Conservation (phyloP, 2,329 filamentous ascomycete species). For the Diaporthe sp. region DNA sequence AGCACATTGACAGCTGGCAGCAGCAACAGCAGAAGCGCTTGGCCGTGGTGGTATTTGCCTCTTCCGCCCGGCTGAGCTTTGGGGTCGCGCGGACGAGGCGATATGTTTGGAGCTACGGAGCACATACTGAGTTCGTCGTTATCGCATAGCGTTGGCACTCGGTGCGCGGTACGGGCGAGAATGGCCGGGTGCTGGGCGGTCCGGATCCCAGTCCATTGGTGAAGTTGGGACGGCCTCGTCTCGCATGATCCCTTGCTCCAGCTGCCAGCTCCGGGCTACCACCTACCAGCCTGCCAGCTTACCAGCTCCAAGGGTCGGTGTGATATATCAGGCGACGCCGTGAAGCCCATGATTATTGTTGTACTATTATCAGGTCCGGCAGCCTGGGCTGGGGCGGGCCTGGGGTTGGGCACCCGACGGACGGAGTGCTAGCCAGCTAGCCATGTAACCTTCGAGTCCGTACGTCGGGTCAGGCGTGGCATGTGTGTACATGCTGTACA, state of each 20-base stretch:
- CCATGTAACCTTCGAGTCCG: background rate
- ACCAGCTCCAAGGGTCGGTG: background rate
- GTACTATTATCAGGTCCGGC: constrained; percentile 5
- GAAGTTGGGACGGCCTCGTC: constrained; percentile 20
- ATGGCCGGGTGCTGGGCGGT: constrained; percentile 22
- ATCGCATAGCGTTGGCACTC: constrained; percentile 4
- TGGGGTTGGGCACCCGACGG: constrained; percentile 10
- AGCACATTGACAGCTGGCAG: background rate
- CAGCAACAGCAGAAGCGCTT: background rate
- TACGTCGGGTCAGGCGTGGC: background rate
- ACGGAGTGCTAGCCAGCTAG: background rate
- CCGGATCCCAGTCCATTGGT: constrained; percentile 10
- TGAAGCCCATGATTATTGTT: background rate
- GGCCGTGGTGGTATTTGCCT: background rate
- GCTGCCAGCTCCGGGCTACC: background rate
- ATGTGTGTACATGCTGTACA: background rate
- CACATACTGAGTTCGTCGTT: constrained; percentile 31
- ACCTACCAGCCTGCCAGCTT: background rate
- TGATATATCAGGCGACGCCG: constrained; percentile 23
- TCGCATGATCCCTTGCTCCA: constrained; percentile 7
- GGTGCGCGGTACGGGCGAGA: background rate
- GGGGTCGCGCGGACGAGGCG: background rate
- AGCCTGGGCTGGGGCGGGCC: constrained; percentile 22
- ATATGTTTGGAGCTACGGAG: constrained; percentile 28
- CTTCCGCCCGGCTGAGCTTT: background rate